Evolutionary conservation across 2,329 filamentous ascomycete species (phyloP).

Genomic region (Colletotrichum shisoi): DNA sequence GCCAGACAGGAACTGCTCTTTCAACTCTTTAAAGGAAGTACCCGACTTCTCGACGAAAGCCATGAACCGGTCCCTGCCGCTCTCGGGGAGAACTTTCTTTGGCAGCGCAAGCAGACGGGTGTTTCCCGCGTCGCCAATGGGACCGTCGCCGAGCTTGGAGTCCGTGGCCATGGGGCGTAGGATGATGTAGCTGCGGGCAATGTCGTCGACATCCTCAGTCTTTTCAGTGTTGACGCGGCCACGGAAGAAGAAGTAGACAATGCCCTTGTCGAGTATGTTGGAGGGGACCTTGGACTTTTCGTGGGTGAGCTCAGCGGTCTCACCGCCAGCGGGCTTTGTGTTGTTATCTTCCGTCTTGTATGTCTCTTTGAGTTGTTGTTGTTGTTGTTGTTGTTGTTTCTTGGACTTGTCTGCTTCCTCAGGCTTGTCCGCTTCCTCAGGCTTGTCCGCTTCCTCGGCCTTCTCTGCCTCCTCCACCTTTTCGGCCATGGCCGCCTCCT

Average conservation of each 20-base stretch:
- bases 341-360: conserved; percentile 1
- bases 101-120: conserved; percentile 79
- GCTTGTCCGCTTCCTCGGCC: neutral
- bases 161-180: conserved; percentile 75
- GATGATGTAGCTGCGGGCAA: conserved; percentile 81
- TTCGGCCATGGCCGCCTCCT: conserved; percentile 17
- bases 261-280: conserved; percentile 80
- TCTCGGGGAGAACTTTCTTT: conserved; percentile 81
- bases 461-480: conserved; percentile 2
- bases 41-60: conserved; percentile 81
- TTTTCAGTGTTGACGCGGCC: conserved; percentile 77
- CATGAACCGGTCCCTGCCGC: conserved; percentile 75
- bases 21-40: conserved; percentile 72
- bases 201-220: conserved; percentile 72
- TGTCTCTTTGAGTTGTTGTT: neutral
- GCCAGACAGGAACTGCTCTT: conserved; percentile 72
- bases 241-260: conserved; percentile 91
- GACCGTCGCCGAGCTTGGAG: conserved; percentile 67
- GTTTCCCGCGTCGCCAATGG: conserved; percentile 62
- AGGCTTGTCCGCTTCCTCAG: too few relatives aligned
- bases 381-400: neutral
- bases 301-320: conserved; percentile 34
- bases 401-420: neutral
- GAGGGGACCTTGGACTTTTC: conserved; percentile 42
- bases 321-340: neutral